Percentiles rank a stretch among this genome's conserved stretches.
These are phyloP conservation scores for Zymoseptoria tritici DNA, from an alignment of 2,329 filamentous ascomycete genomes.

Conservation along the genomic window DNA sequence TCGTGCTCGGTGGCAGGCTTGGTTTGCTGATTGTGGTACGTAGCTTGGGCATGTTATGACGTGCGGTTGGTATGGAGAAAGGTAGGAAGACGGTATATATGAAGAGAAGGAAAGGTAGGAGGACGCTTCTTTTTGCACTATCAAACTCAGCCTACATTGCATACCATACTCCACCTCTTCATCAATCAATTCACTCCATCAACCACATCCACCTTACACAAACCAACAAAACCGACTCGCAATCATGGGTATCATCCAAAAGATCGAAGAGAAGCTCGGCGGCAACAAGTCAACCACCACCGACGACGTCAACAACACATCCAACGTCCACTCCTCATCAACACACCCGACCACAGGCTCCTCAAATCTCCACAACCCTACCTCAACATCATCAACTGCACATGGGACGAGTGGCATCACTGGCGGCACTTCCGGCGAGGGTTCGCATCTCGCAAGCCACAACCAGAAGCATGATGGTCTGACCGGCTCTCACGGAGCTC, in stretches of 20 bases:
- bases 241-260: constrained; percentile 14
- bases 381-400: neutral
- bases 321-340: neutral
- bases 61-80: neutral
- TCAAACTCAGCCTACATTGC: neutral
- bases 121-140: neutral
- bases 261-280: constrained; percentile 16
- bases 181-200: neutral
- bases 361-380: neutral
- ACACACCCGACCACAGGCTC: neutral
- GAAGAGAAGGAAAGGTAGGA: neutral
- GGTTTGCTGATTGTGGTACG: neutral
- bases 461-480: neutral
- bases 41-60: neutral
- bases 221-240: neutral
- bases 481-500: neutral
- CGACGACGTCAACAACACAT: neutral
- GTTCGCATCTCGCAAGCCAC: neutral
- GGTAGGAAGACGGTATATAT: neutral
- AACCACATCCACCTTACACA: neutral
- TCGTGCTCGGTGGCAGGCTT: neutral
- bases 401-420: neutral
- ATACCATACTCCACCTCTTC: neutral
- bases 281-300: constrained; percentile 6
- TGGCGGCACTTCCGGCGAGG: neutral